Conservation (phyloP, 257 asterid genomes). For the Petunia secreta region DNA sequence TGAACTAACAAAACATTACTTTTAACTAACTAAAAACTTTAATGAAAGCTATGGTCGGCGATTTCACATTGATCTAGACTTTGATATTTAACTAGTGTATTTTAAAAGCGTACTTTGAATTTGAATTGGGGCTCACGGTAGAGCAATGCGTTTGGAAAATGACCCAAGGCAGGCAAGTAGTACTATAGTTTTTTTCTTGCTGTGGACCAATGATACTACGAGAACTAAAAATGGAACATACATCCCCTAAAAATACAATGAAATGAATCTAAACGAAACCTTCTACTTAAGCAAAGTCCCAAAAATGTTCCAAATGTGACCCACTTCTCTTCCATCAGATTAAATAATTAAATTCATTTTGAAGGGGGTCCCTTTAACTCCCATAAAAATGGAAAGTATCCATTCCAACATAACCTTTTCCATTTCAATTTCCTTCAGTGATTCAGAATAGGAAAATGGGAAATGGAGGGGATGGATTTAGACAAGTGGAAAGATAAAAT, state of each 20-base stretch:
- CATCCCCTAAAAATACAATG: conserved; percentile 14
- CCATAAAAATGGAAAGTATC: not conserved
- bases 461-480: not conserved
- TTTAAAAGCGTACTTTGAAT: not conserved
- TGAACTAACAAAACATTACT: conserved; percentile 17
- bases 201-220: not conserved
- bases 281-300: not conserved
- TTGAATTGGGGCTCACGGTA: no score
- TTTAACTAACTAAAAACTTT: not conserved
- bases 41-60: not conserved
- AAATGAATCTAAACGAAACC: not conserved
- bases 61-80: conserved; percentile 14
- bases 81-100: not conserved
- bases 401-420: conserved; percentile 7
- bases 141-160: not conserved
- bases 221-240: not conserved
- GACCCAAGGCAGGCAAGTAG: not conserved
- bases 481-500: not conserved
- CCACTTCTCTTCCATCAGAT: not conserved
- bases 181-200: not conserved
- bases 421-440: not conserved
- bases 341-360: not conserved
- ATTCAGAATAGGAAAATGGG: not conserved
- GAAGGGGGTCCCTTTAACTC: conserved; percentile 2
- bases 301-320: conserved; percentile 4